These are phyloP conservation scores for Boletus patriciae DNA, from an alignment of 768 basidiomycete species.

Conservation along the genomic window DNA sequence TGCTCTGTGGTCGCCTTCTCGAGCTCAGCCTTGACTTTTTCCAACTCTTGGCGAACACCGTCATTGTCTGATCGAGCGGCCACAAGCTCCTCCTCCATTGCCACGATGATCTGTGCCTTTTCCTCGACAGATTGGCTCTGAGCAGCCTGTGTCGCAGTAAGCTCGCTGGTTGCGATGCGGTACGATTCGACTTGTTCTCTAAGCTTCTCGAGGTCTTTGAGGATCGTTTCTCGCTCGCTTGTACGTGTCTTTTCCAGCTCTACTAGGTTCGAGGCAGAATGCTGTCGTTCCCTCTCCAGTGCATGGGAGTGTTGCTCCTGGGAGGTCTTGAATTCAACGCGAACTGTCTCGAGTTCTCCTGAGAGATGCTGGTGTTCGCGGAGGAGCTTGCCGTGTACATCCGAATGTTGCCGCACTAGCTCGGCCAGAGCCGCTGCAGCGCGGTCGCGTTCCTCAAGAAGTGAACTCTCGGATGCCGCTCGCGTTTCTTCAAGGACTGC, in stretches of 20 bases:
- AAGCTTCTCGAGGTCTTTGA: conserved; percentile 49
- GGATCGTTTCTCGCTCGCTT: conserved; percentile 33
- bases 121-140: conserved; percentile 52
- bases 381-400: conserved; percentile 45
- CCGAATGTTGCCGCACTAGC: conserved; percentile 47
- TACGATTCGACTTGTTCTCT: conserved; percentile 52
- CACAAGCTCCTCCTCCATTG: conserved; percentile 52
- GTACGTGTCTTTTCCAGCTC: conserved; percentile 19
- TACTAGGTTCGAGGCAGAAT: conserved; percentile 20
- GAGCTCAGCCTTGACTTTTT: conserved; percentile 57
- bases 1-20: conserved; percentile 58
- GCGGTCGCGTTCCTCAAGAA: conserved; percentile 49
- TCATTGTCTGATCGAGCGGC: conserved; percentile 40
- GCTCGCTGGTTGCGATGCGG: conserved; percentile 48
- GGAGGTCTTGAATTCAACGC: conserved; percentile 37
- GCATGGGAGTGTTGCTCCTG: conserved; percentile 16
- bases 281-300: conserved; percentile 31
- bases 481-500: conserved; percentile 39
- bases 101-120: conserved; percentile 47
- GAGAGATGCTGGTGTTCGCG: conserved; percentile 37
- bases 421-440: conserved; percentile 48
- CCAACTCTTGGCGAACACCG: conserved; percentile 43
- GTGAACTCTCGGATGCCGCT: conserved; percentile 31
- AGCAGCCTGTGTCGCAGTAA: conserved; percentile 34
- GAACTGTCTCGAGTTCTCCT: conserved; percentile 62